phyloP scores from a whole-genome alignment of 176 grass and related monocot genomes.

The Avena eriantha region DNA sequence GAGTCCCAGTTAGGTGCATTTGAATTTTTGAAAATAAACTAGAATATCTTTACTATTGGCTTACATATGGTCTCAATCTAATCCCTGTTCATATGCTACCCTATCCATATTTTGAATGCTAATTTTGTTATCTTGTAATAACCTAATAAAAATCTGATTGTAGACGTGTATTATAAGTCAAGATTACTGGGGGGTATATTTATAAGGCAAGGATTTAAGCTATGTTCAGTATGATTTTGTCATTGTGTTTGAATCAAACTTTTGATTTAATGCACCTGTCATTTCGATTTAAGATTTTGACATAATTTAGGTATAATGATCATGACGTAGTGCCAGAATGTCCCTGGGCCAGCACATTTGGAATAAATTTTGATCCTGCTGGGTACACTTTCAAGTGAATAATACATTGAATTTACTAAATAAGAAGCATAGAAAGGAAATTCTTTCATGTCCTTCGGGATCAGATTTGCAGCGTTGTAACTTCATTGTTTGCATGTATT shows the following conservation, averaged over 20 bases:
- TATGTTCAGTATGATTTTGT: constrained; percentile 25
- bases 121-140: background rate
- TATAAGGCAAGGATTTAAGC: background rate
- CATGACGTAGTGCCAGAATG: background rate
- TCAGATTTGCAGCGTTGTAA: background rate
- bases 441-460: background rate
- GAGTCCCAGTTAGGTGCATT: background rate
- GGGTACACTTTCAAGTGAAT: constrained; percentile 3
- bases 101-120: constrained; percentile 3
- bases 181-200: background rate
- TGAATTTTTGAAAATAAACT: background rate
- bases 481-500: background rate
- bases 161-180: constrained; percentile 8
- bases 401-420: background rate
- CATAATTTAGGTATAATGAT: constrained; percentile 20
- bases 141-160: background rate
- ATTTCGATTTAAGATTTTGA: constrained; percentile 20
- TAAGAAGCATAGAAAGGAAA: background rate
- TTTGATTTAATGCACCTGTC: background rate
- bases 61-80: background rate
- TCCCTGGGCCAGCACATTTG: background rate
- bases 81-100: background rate
- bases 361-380: background rate
- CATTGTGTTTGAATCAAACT: background rate
- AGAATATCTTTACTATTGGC: constrained; percentile 2